Base-by-base conservation (phyloP, 2,329 filamentous ascomycete genomes). In the Cordyceps fumosorosea region DNA sequence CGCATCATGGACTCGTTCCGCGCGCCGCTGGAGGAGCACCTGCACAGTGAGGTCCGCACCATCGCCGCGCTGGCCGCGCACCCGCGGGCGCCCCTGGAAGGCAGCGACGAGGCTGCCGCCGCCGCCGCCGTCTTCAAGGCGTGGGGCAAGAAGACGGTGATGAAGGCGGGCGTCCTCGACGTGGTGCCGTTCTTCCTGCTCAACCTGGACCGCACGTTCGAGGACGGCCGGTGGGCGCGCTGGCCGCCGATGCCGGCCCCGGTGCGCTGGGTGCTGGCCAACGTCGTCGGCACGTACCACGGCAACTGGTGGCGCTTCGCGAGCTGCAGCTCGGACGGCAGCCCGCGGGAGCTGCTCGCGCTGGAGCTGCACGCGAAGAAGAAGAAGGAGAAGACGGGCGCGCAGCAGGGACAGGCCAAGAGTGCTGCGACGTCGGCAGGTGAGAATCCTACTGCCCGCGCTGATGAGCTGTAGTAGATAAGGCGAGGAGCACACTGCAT, bases 161-260 rank as follows among this genome's bases (percentile, higher is more conserved):
- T 77, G 54, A 86, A 86, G 73, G 84, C 83, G 0, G 83, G 83
- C 32, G 76, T 80, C 44, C 75, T 79, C 20, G 84, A 87, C 63
- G 84, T 85, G 0, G 80, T 88, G 18, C 84, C 85, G 1, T 87
- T 89, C 67, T 87, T 88, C 74, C 69, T 88, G 62, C 71, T 87
- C 65, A 88, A 88, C 68, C 73, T 87, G 24, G 86, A 89, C 70
- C 72, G 76, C 48, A 84, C 80, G 3, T 78, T 75, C 16, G 86
- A 89, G 72, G 81, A 81, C 6, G 84, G 84, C 26, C 70, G 78
- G 68, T 88, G 85, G 84, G 77, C 76, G 14, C 79, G 80, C 66
- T 89, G 85, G 85, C 86, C 86, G 51, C 84, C 85, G 0, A 88
- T 88, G 76, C 85, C 85, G 1, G 77, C 76, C 5, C 80, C 82